Percentiles rank a stretch among this genome's conserved stretches.
Conservation (phyloP, 768 basidiomycete genomes). For the Pholiota conissans region DNA sequence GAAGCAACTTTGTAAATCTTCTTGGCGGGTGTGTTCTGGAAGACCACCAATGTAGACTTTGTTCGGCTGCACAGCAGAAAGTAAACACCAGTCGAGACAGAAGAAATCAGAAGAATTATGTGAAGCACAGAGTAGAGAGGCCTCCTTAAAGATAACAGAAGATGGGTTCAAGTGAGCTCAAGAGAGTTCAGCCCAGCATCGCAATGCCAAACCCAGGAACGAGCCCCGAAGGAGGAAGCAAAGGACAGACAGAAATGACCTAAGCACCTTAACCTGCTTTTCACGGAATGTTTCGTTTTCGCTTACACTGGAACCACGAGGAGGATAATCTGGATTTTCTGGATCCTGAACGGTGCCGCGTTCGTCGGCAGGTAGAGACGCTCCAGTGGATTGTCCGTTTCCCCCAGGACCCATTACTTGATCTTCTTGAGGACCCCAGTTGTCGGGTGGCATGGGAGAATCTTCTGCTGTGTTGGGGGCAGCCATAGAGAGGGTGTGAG, state of each 20-base stretch:
- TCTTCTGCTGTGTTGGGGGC: constrained; percentile 31
- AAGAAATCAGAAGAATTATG: constrained; percentile 52
- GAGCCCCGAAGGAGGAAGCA: constrained; percentile 33
- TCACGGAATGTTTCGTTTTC: constrained; percentile 58
- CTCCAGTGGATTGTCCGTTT: constrained; percentile 46
- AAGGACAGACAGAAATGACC: constrained; percentile 49
- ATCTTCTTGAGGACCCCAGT: constrained; percentile 54
- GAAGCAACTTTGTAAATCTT: constrained; percentile 85
- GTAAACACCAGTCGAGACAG: constrained; percentile 66
- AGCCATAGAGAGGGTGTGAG: constrained; percentile 30
- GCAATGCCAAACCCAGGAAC: constrained; percentile 35
- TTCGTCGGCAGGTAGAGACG: constrained; percentile 49
- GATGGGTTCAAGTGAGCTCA: constrained; percentile 31
- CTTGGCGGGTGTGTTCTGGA: constrained; percentile 82
- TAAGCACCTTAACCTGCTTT: constrained; percentile 89
- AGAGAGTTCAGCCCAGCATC: constrained; percentile 37
- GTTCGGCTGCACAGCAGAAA: constrained; percentile 80
- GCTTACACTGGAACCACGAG: constrained; percentile 50
- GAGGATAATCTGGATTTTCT: constrained; percentile 51
- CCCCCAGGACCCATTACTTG: constrained; percentile 41
- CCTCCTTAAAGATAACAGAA: constrained; percentile 39
- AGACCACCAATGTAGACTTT: constrained; percentile 92
- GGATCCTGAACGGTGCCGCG: constrained; percentile 43
- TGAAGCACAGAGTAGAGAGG: constrained; percentile 42
- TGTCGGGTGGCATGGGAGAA: constrained; percentile 36